Conservation (phyloP, 208 protist genomes). For the Leishmania turanica region DNA sequence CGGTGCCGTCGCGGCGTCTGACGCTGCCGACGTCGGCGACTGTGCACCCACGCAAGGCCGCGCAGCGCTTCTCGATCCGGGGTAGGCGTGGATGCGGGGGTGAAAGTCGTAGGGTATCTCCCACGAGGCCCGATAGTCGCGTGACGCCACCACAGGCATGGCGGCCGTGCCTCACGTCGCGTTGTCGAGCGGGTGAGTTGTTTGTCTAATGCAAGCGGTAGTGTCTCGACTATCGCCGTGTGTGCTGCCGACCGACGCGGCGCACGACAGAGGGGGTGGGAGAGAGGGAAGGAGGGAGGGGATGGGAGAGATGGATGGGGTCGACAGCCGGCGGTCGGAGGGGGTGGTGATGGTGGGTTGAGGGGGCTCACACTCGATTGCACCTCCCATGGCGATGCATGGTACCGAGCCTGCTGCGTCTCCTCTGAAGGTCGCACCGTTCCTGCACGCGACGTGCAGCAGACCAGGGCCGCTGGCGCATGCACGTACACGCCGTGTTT, state of each 20-base stretch:
- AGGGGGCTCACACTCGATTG: not conserved
- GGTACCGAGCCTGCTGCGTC: not conserved
- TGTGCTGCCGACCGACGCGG: not conserved
- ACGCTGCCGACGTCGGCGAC: not conserved
- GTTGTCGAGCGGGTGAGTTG: not conserved
- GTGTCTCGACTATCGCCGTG: not conserved
- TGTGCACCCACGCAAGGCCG: conserved; percentile 19
- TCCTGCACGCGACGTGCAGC: not conserved
- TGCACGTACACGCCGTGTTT: too few relatives aligned
- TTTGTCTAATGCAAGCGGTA: not conserved
- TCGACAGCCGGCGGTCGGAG: not conserved
- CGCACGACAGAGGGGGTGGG: not conserved
- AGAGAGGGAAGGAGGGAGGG: not conserved
- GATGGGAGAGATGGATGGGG: not conserved
- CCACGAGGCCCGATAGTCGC: conserved; percentile 45
- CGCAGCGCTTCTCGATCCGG: conserved; percentile 23
- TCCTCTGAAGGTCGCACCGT: not conserved
- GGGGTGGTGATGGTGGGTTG: not conserved
- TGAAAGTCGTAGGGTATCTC: conserved; percentile 54
- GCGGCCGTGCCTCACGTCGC: not conserved
- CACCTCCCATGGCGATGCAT: not conserved
- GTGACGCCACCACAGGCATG: conserved; percentile 5
- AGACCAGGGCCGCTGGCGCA: too few relatives aligned
- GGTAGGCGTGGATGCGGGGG: conserved; percentile 45
- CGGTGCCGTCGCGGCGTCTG: not conserved